Evolutionary conservation across 2,329 filamentous ascomycete species (phyloP), one percentile per base, ranked within the genome.

Genomic region (Scedosporium dehoogii): DNA sequence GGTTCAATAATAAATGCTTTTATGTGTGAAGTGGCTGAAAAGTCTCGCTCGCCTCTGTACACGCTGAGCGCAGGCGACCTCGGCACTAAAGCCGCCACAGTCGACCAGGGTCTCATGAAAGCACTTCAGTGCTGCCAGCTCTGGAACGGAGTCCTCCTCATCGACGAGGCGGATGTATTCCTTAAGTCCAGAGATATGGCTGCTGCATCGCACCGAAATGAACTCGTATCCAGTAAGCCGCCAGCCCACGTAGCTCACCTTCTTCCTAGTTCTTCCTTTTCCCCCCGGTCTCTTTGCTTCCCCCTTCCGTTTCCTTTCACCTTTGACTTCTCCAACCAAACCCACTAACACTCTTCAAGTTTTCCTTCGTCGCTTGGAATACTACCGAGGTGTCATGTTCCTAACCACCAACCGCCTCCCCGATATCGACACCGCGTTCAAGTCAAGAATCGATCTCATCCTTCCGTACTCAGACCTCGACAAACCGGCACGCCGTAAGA

Each of bases 141-240:
- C 1, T 68, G 66, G 67, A 62, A 60, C 12, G 67, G 66, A 41
- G 56, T 68, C 1, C 51, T 68, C 10, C 58, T 68, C 0, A 55
- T 68, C 6, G 66, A 67, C 25, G 66, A 67, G 42, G 66, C 67
- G 1, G 67, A 68, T 21, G 62, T 67, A 0, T 68, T 67, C 18
- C 10, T 55, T 55, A 6, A 55, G 21, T 14, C 18, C 51, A 18
- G 51, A 23, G 3, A 23, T 23, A 23, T 23, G 12, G 3, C 18
- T 14, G 21, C 18, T 14, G 21, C 6, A 7, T 27, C 23, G 51
- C 10, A 21, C 21, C 51, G 51, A 55, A 55, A 55, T 16, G 51
- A 48, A 9, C 44, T 48, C 44, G 44, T 48, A 10, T 48, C 44
- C 2, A 21, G 44, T 48, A 48, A n/a, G 44, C 21, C 29, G 6